Evolutionary conservation across 2,329 filamentous ascomycete species (phyloP), one percentile per base, ranked within the genome.

Genomic region (Madurella fahalii): DNA sequence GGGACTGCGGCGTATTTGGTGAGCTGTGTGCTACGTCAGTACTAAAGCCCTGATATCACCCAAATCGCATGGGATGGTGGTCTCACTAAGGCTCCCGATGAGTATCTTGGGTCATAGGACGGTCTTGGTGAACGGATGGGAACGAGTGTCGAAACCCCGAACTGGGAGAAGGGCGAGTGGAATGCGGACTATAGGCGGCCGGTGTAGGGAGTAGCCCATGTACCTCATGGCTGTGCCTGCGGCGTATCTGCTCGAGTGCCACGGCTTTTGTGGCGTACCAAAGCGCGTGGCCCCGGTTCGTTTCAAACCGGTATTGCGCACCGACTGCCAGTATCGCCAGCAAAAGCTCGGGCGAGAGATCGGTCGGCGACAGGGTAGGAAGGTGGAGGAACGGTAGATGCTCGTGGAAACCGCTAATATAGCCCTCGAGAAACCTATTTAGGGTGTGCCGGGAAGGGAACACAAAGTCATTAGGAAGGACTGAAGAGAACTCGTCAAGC

Each of bases 361-460:
- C 80, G 8, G 79, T 79, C 0, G 84, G 78, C 1, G 77, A 75
- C 45, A 89, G 74, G 0, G 85, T 89, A 0, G 86, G 82, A 5
- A 88, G 71, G 65, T 90, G 86, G 30, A 90, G 72, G 57, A 89
- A 82, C 0, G 80, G 80, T 40, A 83, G 73, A 56, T 82, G 78
- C 25, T 79, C 74, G 54, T 83, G 68, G 54, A 89, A 88, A 0
- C 85, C 85, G 54, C 78, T 81, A 50, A 88, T 80, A 62, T 88
- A 90, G 1, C 85, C 85, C 55, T 87, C 84, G 32, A 89, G 69
- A 58, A 89, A 89, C 34, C 86, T 73, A 2, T 83, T 84, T 30
- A 89, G 67, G 0, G 86, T 87, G 60, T 88, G 79, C 2, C 86
- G 79, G 4, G 85, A 88, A 1, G 86, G 86, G 47, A 89, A 80